Evolutionary conservation across 805 yeast species (phyloP), one percentile per base, ranked within the genome.

Genomic region (Yarrowia sp.): DNA sequence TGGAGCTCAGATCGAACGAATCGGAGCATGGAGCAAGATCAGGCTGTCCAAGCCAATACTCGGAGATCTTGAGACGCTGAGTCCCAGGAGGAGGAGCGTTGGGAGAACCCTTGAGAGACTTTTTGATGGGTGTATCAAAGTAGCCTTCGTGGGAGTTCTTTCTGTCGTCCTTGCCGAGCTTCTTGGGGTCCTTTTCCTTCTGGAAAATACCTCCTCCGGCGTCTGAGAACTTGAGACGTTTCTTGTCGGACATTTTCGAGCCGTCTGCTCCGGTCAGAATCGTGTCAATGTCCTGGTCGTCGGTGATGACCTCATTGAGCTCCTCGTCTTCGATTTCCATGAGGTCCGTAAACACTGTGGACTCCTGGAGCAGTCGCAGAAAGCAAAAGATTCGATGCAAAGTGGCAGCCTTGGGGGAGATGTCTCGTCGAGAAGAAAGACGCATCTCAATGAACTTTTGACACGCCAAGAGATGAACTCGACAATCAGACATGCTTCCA

Each of bases 401-500:
- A 32, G 88, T 82, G 65, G 85, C 80, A 1, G 96, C 96, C 74
- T 90, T 90, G 21, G 89, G 81, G 0, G 92, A 86, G 22, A 90
- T 74, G 67, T 82, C 83, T 69, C 86, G 83, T 71, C 91, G 84
- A 62, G 79, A 81, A 48, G 78, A 78, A 86, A 87, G 86, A 70
- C 93, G 84, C 68, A 85, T 82, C 35, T 84, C 83, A 26, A 91
- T 87, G 65, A 89, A 86, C 65, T 82, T 83, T 67, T 90, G 93
- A 76, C 96, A 89, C 70, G 91, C 84, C 64, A 85, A 83, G 63
- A 91, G 79, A 75, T 90, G 90, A 66, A 85, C 82, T 67, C 84
- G 85, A 71, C 96, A 90, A 69, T 89, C 95, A 64, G 88, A 86
- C 92, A 89, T 89, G 0, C 93, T 85, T 2, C 97, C 96, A 90